These are phyloP conservation scores for Wickerhamiella dianesei DNA, from an alignment of 805 yeast genomes.

Conservation along the genomic window DNA sequence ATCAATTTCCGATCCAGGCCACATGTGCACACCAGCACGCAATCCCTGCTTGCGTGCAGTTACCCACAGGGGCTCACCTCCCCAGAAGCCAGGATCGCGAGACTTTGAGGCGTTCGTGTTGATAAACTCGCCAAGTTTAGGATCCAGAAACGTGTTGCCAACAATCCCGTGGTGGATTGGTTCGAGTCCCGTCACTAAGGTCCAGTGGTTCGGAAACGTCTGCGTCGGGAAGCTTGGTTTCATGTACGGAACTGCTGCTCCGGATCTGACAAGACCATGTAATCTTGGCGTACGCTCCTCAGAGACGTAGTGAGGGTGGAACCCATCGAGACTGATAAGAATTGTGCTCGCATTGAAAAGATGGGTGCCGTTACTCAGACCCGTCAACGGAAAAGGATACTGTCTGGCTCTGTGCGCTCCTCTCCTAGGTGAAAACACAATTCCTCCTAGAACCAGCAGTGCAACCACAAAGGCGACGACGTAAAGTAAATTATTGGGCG, in stretches of 20 bases:
- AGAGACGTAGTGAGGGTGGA: conserved; percentile 78
- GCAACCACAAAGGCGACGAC: conserved; percentile 4
- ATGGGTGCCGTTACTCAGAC: conserved; percentile 46
- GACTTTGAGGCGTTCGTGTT: conserved; percentile 45
- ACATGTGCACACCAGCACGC: conserved; percentile 74
- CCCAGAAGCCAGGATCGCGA: conserved; percentile 58
- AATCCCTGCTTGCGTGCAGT: conserved; percentile 55
- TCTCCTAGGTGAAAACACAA: conserved; percentile 1
- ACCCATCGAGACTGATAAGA: conserved; percentile 71
- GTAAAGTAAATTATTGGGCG: neutral
- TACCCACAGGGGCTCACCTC: conserved; percentile 82
- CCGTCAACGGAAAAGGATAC: conserved; percentile 2
- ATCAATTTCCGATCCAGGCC: conserved; percentile 85
- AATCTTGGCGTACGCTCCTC: conserved; percentile 54
- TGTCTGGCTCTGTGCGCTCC: neutral
- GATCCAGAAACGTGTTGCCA: conserved; percentile 68
- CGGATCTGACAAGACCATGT: conserved; percentile 41
- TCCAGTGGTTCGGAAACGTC: conserved; percentile 88
- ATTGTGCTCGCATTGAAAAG: conserved; percentile 67
- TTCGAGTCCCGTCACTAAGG: conserved; percentile 70
- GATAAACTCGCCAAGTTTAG: conserved; percentile 41
- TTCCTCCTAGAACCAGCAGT: conserved; percentile 6
- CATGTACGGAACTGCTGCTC: conserved; percentile 65
- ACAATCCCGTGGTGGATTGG: conserved; percentile 82
- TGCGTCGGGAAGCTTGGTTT: conserved; percentile 77